These are phyloP conservation scores for Plenodomus lindquistii DNA, from an alignment of 2,329 filamentous ascomycete genomes.

Conservation along the genomic window DNA sequence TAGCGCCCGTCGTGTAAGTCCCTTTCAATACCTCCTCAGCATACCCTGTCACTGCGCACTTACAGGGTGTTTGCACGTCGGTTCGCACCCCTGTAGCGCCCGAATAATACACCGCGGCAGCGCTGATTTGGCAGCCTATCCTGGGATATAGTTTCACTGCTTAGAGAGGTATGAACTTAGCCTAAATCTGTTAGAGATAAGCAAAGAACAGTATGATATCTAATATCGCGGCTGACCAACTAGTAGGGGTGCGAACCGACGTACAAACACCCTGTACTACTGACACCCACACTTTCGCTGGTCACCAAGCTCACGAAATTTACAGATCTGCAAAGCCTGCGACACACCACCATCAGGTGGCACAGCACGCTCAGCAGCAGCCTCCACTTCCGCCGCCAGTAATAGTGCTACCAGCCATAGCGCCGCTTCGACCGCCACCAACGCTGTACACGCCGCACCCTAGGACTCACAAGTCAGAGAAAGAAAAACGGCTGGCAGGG, in stretches of 20 bases:
- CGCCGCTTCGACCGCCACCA: slow-evolving; percentile 27
- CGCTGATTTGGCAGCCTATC: too few species aligned
- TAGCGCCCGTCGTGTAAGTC: slow-evolving; percentile 21
- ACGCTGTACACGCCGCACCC: slow-evolving; percentile 24
- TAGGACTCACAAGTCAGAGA: slow-evolving; percentile 64
- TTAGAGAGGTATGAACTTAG: slow-evolving; percentile 1
- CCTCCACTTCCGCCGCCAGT: slow-evolving; percentile 20
- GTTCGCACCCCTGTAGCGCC: slow-evolving; percentile 24
- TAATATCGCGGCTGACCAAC: too few species aligned
- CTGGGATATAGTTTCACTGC: neutral
- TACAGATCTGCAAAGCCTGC: slow-evolving; percentile 45
- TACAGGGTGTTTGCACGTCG: slow-evolving; percentile 23
- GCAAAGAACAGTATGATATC: slow-evolving; percentile 67
- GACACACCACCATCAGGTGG: slow-evolving; percentile 28
- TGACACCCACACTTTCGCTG: slow-evolving; percentile 5
- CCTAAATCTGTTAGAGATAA: too few species aligned
- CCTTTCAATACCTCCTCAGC: slow-evolving; percentile 55
- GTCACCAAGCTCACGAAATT: neutral
- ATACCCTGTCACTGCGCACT: slow-evolving; percentile 56
- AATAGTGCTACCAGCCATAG: slow-evolving; percentile 10
- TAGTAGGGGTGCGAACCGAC: too few species aligned
- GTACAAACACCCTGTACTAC: slow-evolving; percentile 20
- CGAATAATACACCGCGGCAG: too few species aligned
- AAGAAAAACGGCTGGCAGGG: slow-evolving; percentile 86
- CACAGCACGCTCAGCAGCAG: slow-evolving; percentile 25